Evolutionary conservation across 2,329 filamentous ascomycete genomes (phyloP), one percentile per base, ranked within the genome.

Genomic region (Aspergillus jensenii): DNA sequence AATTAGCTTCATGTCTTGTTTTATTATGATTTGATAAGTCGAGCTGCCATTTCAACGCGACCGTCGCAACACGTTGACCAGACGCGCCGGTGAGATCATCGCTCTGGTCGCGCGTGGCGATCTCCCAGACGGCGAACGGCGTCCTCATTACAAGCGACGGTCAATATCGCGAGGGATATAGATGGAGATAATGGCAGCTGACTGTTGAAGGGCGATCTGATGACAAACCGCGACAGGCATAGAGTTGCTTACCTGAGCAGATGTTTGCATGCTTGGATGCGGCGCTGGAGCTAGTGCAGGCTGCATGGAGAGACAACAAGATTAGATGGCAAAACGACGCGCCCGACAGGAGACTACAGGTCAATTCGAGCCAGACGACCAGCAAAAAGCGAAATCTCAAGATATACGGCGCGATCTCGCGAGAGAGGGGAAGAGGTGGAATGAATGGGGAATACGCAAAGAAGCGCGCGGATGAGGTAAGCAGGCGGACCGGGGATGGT

Each of bases 231-330:
- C 63, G 62, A 69, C 62, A 64, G 63, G 62, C 60, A 67, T 62
- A 60, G 47, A 51, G 23, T 59, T 70, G 78, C 82, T 81, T 83
- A 84, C 82, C 79, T 84, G 82, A 77, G 79, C 77, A 74, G 76
- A 69, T 60, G 73, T 72, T 67, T 79, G 78, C 75, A 78, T 78
- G 65, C 71, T 74, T 67, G 75, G 76, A 73, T 79, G 78, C 67
- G 78, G 78, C 65, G 78, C 78, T 70, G 78, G 78, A 59, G 78
- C 78, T 68, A 80, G 70, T 66, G 76, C 72, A 64, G 76, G 76
- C 67, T 80, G 78, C 77, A 78, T 78, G 62, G 58, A 64, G 63
- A 47, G 41, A 48, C 60, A 52, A 49, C 55, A 47, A 43, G 48
- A 51, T 39, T 55, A 44, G 52, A 63, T 56, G 55, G 60, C 54